A percentile compares a stretch with the other conserved stretches of the same genome.
Evolutionary conservation across 805 yeast species (phyloP).

Genomic region (Saccharomycopsis oosterbeekiorum): DNA sequence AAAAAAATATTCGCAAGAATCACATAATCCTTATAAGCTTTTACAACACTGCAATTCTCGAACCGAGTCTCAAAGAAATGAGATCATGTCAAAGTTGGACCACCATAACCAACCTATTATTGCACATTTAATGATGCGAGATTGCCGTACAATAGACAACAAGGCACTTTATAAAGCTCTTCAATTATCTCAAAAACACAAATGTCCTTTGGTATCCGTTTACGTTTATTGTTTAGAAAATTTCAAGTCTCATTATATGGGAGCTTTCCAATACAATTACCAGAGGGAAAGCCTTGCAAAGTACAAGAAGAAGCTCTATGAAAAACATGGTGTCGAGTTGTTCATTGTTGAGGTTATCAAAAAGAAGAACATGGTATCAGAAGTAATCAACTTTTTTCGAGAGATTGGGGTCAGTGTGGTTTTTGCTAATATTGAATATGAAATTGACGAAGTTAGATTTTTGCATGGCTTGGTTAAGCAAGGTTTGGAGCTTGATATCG

Average conservation of each 20-base stretch:
- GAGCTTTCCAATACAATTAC: slow-evolving; percentile 4
- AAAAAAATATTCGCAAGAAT: slow-evolving; percentile 28
- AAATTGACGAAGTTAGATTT: slow-evolving; percentile 35
- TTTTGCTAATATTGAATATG: slow-evolving; percentile 33
- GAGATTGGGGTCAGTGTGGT: slow-evolving; percentile 24
- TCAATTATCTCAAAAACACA: neutral
- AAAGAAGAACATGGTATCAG: neutral
- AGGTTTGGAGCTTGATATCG: slow-evolving; percentile 19
- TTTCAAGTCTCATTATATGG: slow-evolving; percentile 4
- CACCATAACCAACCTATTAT: neutral
- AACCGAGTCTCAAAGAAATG: neutral
- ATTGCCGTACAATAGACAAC: slow-evolving; percentile 5
- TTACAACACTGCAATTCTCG: neutral
- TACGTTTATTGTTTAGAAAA: slow-evolving; percentile 6
- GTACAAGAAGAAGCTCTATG: slow-evolving; percentile 2
- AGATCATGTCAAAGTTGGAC: neutral
- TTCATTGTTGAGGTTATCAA: slow-evolving; percentile 4
- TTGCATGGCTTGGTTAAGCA: slow-evolving; percentile 20
- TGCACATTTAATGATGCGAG: slow-evolving; percentile 7
- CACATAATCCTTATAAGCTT: slow-evolving; percentile 3
- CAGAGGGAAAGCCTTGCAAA: neutral
- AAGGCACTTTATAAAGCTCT: slow-evolving; percentile 1
- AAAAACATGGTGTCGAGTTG: neutral
- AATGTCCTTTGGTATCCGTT: slow-evolving; percentile 1
- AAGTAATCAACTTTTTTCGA: slow-evolving; percentile 21